Conservation (phyloP, 345 rosid genomes). For the Lumnitzera racemosa region DNA sequence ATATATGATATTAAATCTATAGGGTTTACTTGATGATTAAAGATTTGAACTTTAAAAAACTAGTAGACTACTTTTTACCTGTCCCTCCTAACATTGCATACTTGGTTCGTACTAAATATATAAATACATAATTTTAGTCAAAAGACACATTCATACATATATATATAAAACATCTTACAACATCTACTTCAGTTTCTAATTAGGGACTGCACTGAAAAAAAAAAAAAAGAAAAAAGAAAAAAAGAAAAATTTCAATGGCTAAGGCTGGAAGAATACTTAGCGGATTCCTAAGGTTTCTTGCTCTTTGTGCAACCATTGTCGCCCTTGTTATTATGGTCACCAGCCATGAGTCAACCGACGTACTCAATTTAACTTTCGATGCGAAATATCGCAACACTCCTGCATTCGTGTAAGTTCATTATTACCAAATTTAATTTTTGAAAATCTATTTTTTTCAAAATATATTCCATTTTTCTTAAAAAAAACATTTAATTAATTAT, state of each 20-base stretch:
- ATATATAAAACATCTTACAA: too few relatives aligned
- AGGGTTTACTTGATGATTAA: too few relatives aligned
- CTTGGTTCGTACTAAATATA: too few relatives aligned
- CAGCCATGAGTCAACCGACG: slow-evolving; percentile 35
- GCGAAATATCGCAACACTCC: slow-evolving; percentile 43
- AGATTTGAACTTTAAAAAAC: not conserved
- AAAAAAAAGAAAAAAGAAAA: too few relatives aligned
- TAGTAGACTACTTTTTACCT: slow-evolving; percentile 17
- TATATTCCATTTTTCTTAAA: too few relatives aligned
- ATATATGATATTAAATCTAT: too few relatives aligned
- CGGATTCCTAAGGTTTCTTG: slow-evolving; percentile 31
- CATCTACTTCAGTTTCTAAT: too few relatives aligned
- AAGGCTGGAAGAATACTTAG: slow-evolving; percentile 12
- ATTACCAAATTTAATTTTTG: too few relatives aligned
- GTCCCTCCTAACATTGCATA: slow-evolving; percentile 5
- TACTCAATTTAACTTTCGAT: slow-evolving; percentile 45
- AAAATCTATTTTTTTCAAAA: not conserved
- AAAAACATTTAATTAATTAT: too few relatives aligned
- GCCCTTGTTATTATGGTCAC: slow-evolving; percentile 39
- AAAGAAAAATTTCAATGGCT: not conserved
- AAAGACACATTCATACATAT: too few relatives aligned
- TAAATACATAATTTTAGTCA: too few relatives aligned
- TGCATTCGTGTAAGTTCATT: slow-evolving; percentile 33
- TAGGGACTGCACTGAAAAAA: too few relatives aligned
- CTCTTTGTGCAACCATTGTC: slow-evolving; percentile 28